phyloP scores from a whole-genome alignment of 306 rosid genomes.

The Comarum palustre region DNA sequence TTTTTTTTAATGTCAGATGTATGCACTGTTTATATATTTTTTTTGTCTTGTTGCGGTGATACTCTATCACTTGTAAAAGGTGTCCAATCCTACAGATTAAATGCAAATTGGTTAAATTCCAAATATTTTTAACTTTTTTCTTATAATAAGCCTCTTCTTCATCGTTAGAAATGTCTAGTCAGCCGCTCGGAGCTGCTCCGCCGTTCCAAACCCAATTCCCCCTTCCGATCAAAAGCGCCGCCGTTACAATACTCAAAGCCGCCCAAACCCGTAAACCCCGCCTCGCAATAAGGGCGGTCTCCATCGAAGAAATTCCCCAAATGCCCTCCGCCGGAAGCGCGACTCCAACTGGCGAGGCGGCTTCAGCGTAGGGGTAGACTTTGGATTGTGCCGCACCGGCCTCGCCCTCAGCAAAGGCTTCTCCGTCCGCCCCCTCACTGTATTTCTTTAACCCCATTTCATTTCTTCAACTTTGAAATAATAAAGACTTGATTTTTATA shows the following conservation, averaged over 20 bases:
- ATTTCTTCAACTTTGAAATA: background rate
- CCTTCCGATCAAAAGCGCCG: background rate
- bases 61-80: no score
- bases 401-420: conserved; percentile 88
- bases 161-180: conserved; percentile 7
- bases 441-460: conserved; percentile 22
- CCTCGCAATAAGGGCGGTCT: conserved; percentile 18
- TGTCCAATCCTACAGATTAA: no score
- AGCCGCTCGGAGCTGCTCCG: conserved; percentile 1
- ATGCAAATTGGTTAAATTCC: no score
- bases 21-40: no score
- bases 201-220: conserved; percentile 11
- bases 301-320: conserved; percentile 62
- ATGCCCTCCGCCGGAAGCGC: conserved; percentile 60
- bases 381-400: conserved; percentile 83
- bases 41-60: no score
- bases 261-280: conserved; percentile 11
- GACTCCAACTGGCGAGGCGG: conserved; percentile 82
- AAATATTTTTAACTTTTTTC: no score
- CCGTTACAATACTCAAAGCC: background rate
- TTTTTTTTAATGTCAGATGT: no score
- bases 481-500: background rate
- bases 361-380: conserved; percentile 79
- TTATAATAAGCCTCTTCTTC: no score
- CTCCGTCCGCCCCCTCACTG: conserved; percentile 68